Evolutionary conservation across 1,284 basidiomycete genomes (phyloP).

Genomic region (Leccinum brunneo-olivaceum): DNA sequence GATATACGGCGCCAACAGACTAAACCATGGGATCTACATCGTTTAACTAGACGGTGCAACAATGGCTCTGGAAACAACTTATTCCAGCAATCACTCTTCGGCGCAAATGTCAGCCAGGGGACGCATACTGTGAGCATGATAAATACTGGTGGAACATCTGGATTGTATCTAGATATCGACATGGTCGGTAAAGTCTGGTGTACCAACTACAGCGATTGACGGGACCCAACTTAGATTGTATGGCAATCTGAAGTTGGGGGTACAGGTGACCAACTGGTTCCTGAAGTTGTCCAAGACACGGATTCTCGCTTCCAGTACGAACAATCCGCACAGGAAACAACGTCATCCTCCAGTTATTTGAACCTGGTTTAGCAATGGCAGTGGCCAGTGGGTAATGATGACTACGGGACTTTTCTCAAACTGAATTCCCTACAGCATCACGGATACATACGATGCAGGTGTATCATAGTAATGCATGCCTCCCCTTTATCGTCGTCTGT

Average conservation of each 20-base stretch:
- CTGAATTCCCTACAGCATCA: conserved; percentile 17
- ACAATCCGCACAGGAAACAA: conserved; percentile 16
- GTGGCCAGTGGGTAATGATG: conserved; percentile 26
- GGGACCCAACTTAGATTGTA: conserved; percentile 17
- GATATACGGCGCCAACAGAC: conserved; percentile 30
- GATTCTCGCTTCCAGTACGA: conserved; percentile 24
- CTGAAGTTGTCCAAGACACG: conserved; percentile 18
- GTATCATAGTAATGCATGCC: conserved; percentile 23
- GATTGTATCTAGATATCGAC: conserved; percentile 27
- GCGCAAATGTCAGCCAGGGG: conserved; percentile 18
- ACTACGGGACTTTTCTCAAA: too few species aligned
- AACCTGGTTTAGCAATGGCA: conserved; percentile 22
- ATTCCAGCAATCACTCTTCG: conserved; percentile 27
- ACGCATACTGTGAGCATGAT: conserved; percentile 24
- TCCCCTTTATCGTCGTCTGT: not conserved
- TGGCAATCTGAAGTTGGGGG: conserved; percentile 26
- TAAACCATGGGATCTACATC: conserved; percentile 28
- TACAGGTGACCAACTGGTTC: conserved; percentile 11
- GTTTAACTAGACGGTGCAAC: conserved; percentile 24
- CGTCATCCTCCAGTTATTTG: conserved; percentile 6
- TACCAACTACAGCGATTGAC: not conserved
- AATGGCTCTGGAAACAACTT: conserved; percentile 11
- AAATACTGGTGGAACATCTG: conserved; percentile 21
- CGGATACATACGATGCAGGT: conserved; percentile 16
- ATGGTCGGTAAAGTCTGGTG: conserved; percentile 18